Evolutionary conservation across 306 rosid species (phyloP).

Genomic region (Crataegus laevigata): DNA sequence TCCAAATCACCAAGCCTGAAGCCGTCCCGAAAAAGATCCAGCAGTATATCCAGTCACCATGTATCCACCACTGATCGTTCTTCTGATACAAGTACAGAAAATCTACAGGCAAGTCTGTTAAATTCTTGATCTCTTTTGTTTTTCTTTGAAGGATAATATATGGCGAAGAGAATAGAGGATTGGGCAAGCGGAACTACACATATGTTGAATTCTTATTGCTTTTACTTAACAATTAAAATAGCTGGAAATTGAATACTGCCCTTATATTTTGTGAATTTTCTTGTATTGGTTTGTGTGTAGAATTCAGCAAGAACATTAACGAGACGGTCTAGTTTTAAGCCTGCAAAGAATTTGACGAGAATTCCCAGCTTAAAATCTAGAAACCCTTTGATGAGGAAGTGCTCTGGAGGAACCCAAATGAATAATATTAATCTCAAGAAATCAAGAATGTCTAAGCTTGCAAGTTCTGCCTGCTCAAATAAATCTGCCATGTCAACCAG

Average conservation of each 20-base stretch:
- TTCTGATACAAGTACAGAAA: conserved; percentile 45
- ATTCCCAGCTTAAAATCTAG: conserved; percentile 46
- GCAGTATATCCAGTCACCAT: conserved; percentile 22
- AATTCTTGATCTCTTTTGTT: neutral
- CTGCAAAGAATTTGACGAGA: conserved; percentile 38
- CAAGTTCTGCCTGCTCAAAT: conserved; percentile 4
- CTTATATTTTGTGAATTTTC: neutral
- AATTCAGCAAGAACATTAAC: conserved; percentile 17
- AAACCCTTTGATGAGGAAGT: conserved; percentile 39
- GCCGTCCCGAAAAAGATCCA: conserved; percentile 30
- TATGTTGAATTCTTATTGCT: neutral
- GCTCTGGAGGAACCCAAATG: conserved; percentile 38
- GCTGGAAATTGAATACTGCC: neutral
- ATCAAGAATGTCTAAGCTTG: conserved; percentile 34
- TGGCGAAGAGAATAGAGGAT: neutral
- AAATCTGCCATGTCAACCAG: neutral
- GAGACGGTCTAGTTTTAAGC: conserved; percentile 22
- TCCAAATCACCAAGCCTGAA: conserved; percentile 41
- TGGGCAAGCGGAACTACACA: neutral
- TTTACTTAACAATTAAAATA: neutral
- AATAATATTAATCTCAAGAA: conserved; percentile 27
- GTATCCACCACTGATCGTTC: conserved; percentile 19
- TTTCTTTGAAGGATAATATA: too few relatives aligned
- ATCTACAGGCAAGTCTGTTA: conserved; percentile 40
- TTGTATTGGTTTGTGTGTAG: conserved; percentile 31